Percentiles rank a stretch among this genome's conserved stretches.
These are phyloP conservation scores for Cenchrus purpureus DNA, from an alignment of 176 grass and related monocot species.

Conservation along the genomic window DNA sequence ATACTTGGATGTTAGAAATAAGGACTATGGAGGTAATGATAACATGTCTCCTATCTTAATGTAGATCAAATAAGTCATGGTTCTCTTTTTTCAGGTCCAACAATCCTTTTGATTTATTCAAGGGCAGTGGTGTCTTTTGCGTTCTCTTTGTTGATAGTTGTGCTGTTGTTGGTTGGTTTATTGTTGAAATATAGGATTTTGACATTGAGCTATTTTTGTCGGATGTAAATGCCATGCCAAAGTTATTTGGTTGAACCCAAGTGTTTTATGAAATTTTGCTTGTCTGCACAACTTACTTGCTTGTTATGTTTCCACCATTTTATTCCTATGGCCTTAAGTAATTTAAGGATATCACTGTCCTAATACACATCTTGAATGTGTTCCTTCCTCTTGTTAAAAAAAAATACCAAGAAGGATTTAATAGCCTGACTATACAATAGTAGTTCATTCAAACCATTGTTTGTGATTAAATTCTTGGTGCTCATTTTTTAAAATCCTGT, in stretches of 20 bases:
- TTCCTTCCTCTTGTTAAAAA: background rate
- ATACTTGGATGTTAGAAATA: slow-evolving; percentile 75
- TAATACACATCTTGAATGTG: background rate
- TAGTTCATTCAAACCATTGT: background rate
- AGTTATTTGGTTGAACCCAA: background rate
- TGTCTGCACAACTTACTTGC: background rate
- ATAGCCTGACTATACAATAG: background rate
- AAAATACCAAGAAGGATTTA: background rate
- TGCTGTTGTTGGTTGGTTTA: background rate
- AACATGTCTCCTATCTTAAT: background rate
- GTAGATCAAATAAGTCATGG: background rate
- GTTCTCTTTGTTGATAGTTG: background rate
- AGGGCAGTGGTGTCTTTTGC: background rate
- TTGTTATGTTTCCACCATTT: background rate
- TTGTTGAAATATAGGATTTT: background rate
- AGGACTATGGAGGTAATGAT: slow-evolving; percentile 81
- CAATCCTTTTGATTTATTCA: background rate
- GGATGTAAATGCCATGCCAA: background rate
- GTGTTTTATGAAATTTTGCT: background rate
- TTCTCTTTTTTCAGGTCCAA: background rate
- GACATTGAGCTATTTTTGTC: background rate
- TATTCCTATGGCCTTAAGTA: background rate
- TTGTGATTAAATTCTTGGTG: background rate
- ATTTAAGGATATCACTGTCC: background rate
- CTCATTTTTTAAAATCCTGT: background rate